Conservation (phyloP, 1,139 yeast genomes). For the Sugiyamaella xylanicola region DNA sequence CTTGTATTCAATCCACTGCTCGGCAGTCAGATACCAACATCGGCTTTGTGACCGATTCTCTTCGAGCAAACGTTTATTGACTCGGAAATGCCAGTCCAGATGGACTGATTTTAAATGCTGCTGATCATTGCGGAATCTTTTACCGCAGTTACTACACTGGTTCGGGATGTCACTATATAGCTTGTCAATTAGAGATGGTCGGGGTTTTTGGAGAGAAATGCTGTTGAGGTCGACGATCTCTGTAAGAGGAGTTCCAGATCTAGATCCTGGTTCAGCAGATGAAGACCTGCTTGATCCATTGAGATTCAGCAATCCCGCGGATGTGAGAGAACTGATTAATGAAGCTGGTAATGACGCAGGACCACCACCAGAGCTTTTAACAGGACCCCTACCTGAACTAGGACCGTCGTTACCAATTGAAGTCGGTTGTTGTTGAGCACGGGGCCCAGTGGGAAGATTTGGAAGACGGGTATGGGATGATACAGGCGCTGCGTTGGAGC, state of each 20-base stretch:
- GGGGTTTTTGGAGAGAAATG: conserved; percentile 38
- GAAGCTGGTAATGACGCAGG: conserved; percentile 18
- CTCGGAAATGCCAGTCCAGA: conserved; percentile 95
- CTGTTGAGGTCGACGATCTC: conserved; percentile 35
- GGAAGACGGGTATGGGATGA: conserved; percentile 1
- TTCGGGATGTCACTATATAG: conserved; percentile 67
- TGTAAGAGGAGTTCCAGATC: conserved; percentile 9
- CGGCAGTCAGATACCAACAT: conserved; percentile 77
- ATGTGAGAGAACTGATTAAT: conserved; percentile 29
- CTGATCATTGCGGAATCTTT: conserved; percentile 67
- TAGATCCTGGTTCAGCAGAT: conserved; percentile 6
- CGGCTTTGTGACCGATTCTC: conserved; percentile 60
- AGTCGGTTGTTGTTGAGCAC: conserved; percentile 11
- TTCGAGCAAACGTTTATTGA: conserved; percentile 73
- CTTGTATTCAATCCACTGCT: conserved; percentile 72
- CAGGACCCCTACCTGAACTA: neutral
- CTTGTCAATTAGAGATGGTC: conserved; percentile 39
- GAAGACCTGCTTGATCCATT: conserved; percentile 9
- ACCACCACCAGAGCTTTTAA: neutral
- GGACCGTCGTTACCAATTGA: too few species aligned
- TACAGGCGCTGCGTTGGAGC: conserved; percentile 8
- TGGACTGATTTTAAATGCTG: conserved; percentile 66
- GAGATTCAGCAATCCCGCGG: conserved; percentile 28
- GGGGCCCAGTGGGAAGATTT: conserved; percentile 8
- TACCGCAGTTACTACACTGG: conserved; percentile 89